Conservation (phyloP, 805 yeast genomes). For the Candida sphagnicola region DNA sequence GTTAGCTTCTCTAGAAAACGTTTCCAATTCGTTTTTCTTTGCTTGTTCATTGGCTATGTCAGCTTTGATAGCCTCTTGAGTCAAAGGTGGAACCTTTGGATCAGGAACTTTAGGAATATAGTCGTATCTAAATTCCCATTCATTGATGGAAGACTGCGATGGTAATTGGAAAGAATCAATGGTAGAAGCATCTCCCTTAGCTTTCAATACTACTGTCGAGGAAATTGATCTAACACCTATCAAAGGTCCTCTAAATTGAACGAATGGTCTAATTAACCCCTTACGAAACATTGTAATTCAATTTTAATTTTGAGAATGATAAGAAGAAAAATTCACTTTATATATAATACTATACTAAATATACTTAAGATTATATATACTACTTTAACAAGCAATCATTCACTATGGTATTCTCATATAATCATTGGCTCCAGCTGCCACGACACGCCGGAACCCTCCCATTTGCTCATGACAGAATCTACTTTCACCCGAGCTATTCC, state of each 20-base stretch:
- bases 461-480: too few relatives aligned
- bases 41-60: conserved; percentile 43
- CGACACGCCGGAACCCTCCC: too few relatives aligned
- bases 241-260: background rate
- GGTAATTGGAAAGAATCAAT: conserved; percentile 57
- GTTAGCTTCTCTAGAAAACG: conserved; percentile 29
- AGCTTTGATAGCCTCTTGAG: conserved; percentile 46
- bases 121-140: conserved; percentile 49
- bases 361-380: too few relatives aligned
- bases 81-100: conserved; percentile 42
- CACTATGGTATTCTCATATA: too few relatives aligned
- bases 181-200: conserved; percentile 56
- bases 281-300: background rate
- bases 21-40: conserved; percentile 33
- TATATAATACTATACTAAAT: too few relatives aligned
- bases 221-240: conserved; percentile 1
- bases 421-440: too few relatives aligned
- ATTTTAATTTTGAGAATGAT: too few relatives aligned
- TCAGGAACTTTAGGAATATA: conserved; percentile 37
- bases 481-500: too few relatives aligned
- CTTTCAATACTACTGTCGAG: conserved; percentile 10
- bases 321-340: too few relatives aligned
- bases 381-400: too few relatives aligned
- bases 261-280: background rate
- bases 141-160: conserved; percentile 39